A percentile compares a stretch with the other conserved stretches of the same genome.
Evolutionary conservation across 192 early-diverging fungal species (phyloP).

Genomic region (Paraglomus brasilianum): DNA sequence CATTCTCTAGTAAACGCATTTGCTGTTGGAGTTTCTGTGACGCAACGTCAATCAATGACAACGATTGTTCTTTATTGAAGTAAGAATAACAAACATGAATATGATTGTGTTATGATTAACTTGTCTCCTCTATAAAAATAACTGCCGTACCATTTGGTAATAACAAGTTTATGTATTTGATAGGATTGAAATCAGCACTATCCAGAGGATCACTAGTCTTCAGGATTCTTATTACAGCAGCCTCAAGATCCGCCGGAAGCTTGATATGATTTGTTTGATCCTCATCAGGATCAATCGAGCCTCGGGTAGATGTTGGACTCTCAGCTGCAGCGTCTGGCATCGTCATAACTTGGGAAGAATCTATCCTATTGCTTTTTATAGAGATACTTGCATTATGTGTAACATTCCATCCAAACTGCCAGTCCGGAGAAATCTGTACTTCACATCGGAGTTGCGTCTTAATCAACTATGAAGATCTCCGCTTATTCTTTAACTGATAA

Average conservation of each 20-base stretch:
- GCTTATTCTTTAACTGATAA: too few relatives aligned
- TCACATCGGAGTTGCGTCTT: too few relatives aligned
- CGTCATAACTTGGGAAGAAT: too few relatives aligned
- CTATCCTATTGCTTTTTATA: too few relatives aligned
- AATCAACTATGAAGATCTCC: too few relatives aligned
- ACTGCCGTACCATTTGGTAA: slow-evolving; percentile 66
- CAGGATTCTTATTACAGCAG: slow-evolving; percentile 53
- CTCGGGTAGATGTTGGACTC: too few relatives aligned
- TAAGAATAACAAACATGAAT: not conserved
- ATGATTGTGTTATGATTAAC: too few relatives aligned
- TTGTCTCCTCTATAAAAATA: not conserved
- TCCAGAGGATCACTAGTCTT: slow-evolving; percentile 64
- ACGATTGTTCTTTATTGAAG: slow-evolving; percentile 56
- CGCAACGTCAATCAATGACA: slow-evolving; percentile 64
- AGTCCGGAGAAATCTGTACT: too few relatives aligned
- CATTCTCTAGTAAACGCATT: slow-evolving; percentile 57
- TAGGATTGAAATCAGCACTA: slow-evolving; percentile 67
- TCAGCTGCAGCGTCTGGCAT: too few relatives aligned
- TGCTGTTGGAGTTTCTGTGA: slow-evolving; percentile 58
- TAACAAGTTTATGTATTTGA: slow-evolving; percentile 76
- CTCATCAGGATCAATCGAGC: too few relatives aligned
- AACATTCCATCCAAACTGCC: too few relatives aligned
- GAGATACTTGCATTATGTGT: too few relatives aligned
- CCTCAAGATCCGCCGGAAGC: slow-evolving; percentile 57
- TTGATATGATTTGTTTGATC: slow-evolving; percentile 23